Conservation (phyloP, 2,329 filamentous ascomycete species). For the Lizonia empirigonia region DNA sequence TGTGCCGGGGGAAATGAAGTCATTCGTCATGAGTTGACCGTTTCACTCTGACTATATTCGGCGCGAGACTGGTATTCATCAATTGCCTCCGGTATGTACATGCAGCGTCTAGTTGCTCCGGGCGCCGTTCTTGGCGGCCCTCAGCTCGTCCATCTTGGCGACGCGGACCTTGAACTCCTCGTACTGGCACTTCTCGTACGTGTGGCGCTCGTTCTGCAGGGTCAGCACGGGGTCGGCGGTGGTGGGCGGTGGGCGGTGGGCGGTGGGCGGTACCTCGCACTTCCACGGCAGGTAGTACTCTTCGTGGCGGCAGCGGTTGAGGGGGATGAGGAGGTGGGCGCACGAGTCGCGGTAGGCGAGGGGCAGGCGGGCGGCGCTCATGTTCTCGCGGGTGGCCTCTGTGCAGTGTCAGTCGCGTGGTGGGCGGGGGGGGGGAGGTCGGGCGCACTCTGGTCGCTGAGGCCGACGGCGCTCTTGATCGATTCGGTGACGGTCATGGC, state of each 20-base stretch:
- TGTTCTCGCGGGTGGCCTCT: slow-evolving; percentile 87
- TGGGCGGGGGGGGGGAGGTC: slow-evolving; percentile 24
- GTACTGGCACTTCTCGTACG: slow-evolving; percentile 99
- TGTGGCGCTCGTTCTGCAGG: slow-evolving; percentile 93
- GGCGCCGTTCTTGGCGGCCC: slow-evolving; percentile 80
- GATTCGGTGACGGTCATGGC: slow-evolving; percentile 53
- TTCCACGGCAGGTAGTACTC: slow-evolving; percentile 97
- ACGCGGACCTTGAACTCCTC: slow-evolving; percentile 98
- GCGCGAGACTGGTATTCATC: background rate
- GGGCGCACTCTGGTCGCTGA: slow-evolving; percentile 45
- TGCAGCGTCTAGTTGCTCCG: slow-evolving; percentile 73
- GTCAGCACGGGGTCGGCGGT: slow-evolving; percentile 24
- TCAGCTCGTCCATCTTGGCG: slow-evolving; percentile 96
- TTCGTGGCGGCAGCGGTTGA: slow-evolving; percentile 92
- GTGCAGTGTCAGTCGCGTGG: slow-evolving; percentile 38
- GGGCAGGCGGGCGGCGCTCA: slow-evolving; percentile 88
- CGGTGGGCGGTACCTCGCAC: slow-evolving; percentile 71
- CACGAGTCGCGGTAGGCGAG: slow-evolving; percentile 94
- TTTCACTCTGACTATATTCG: no score
- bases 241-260: background rate
- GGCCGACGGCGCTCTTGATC: slow-evolving; percentile 56
- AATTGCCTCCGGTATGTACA: slow-evolving; percentile 49
- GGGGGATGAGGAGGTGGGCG: slow-evolving; percentile 89
- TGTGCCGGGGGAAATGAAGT: no score
- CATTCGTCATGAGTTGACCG: no score